Conservation (phyloP, 208 protist genomes). For the Trypanosomatidae sp. region DNA sequence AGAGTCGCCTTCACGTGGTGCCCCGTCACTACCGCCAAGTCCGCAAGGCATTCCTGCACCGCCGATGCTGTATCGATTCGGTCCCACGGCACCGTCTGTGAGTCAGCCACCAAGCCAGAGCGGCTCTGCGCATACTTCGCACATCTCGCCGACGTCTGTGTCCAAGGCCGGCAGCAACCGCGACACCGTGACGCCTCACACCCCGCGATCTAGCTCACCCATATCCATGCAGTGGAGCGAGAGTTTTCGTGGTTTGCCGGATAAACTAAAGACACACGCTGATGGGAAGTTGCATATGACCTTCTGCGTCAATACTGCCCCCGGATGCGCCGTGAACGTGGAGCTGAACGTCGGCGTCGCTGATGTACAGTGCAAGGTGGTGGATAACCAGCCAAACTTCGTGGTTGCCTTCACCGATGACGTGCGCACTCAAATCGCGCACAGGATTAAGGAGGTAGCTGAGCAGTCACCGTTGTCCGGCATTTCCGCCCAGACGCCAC, state of each 20-base stretch:
- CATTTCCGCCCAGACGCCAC: slow-evolving; percentile 1
- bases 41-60: slow-evolving; percentile 35
- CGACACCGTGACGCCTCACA: slow-evolving; percentile 21
- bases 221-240: slow-evolving; percentile 30
- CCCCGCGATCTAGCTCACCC: slow-evolving; percentile 29
- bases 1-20: slow-evolving; percentile 55
- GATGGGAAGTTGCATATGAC: slow-evolving; percentile 76
- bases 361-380: slow-evolving; percentile 73
- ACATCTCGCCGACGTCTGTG: slow-evolving; percentile 19
- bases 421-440: slow-evolving; percentile 61
- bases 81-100: background rate
- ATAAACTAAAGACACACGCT: slow-evolving; percentile 36
- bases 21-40: slow-evolving; percentile 9
- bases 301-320: slow-evolving; percentile 59
- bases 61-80: slow-evolving; percentile 21
- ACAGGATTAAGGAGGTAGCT: slow-evolving; percentile 62
- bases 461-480: slow-evolving; percentile 15
- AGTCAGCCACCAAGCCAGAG: slow-evolving; percentile 15
- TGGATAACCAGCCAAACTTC: slow-evolving; percentile 77
- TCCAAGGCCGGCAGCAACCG: slow-evolving; percentile 20
- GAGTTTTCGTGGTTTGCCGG: slow-evolving; percentile 23
- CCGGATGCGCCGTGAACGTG: slow-evolving; percentile 62
- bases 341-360: slow-evolving; percentile 70
- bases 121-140: slow-evolving; percentile 22
- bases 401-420: slow-evolving; percentile 78